Evolutionary conservation across 1,284 basidiomycete species (phyloP).

Genomic region (Coniferiporia weirii): DNA sequence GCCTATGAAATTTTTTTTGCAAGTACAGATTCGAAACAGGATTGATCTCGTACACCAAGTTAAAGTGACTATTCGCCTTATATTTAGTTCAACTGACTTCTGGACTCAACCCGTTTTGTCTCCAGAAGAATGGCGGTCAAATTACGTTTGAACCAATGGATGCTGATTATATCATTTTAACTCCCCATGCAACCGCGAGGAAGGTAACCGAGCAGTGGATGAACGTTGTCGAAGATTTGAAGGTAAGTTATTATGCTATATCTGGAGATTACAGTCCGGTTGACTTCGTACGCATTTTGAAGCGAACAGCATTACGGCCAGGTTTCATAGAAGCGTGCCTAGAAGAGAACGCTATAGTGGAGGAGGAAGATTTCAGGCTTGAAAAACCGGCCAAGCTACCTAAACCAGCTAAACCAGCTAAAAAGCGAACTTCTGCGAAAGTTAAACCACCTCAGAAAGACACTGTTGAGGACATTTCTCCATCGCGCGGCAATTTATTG

Average conservation of each 20-base stretch:
- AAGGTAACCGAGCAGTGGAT: slow-evolving; percentile 41
- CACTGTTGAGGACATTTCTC: slow-evolving; percentile 11
- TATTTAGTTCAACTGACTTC: background rate
- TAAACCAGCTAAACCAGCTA: slow-evolving; percentile 18
- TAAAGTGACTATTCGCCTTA: slow-evolving; percentile 41
- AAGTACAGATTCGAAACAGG: slow-evolving; percentile 19
- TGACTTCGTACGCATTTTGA: slow-evolving; percentile 4
- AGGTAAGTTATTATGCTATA: background rate
- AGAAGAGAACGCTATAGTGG: slow-evolving; percentile 38
- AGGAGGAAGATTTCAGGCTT: slow-evolving; percentile 34
- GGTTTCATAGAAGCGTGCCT: slow-evolving; percentile 55
- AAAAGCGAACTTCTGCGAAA: slow-evolving; percentile 16
- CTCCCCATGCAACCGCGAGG: slow-evolving; percentile 34
- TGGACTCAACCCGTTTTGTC: slow-evolving; percentile 3
- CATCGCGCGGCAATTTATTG: background rate
- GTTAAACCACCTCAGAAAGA: background rate
- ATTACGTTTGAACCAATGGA: slow-evolving; percentile 44
- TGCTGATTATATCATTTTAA: slow-evolving; percentile 57
- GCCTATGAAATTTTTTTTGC: slow-evolving; percentile 18
- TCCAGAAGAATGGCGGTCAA: slow-evolving; percentile 57
- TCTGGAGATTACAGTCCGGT: background rate
- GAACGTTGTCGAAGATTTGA: slow-evolving; percentile 30
- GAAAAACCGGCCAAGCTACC: slow-evolving; percentile 1
- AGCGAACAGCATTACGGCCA: slow-evolving; percentile 40
- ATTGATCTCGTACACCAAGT: slow-evolving; percentile 41